phyloP scores from a whole-genome alignment of 2,329 filamentous ascomycete genomes.

The Penicillium crustosum region DNA sequence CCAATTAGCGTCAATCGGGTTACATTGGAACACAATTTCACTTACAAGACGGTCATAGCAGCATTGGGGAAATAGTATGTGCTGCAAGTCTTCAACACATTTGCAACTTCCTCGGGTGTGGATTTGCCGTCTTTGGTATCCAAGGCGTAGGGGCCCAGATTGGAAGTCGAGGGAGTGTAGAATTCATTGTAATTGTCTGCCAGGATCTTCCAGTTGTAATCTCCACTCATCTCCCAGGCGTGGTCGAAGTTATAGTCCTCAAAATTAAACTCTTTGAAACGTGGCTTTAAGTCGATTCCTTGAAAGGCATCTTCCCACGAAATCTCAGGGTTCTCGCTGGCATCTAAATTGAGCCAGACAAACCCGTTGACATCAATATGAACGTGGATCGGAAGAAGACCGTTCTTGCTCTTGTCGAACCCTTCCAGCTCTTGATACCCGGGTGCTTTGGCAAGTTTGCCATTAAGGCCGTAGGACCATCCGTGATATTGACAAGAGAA shows the following conservation, averaged over 20 bases:
- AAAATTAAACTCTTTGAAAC: slow-evolving; percentile 16
- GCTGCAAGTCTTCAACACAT: slow-evolving; percentile 42
- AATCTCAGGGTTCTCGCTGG: slow-evolving; percentile 15
- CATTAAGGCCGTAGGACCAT: slow-evolving; percentile 28
- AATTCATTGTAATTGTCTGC: slow-evolving; percentile 47
- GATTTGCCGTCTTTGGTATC: slow-evolving; percentile 43
- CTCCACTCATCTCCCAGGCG: slow-evolving; percentile 17
- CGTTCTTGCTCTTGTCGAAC: slow-evolving; percentile 27
- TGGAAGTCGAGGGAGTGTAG: slow-evolving; percentile 43
- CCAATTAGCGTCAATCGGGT: background rate
- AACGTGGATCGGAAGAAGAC: slow-evolving; percentile 23
- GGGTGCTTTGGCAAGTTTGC: slow-evolving; percentile 26
- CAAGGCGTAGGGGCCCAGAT: slow-evolving; percentile 55
- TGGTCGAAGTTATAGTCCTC: slow-evolving; percentile 24
- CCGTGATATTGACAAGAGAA: slow-evolving; percentile 29
- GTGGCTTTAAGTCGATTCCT: slow-evolving; percentile 16
- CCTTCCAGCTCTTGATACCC: slow-evolving; percentile 24
- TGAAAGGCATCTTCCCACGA: slow-evolving; percentile 22
- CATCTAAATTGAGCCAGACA: slow-evolving; percentile 27
- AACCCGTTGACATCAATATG: slow-evolving; percentile 24
- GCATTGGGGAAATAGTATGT: slow-evolving; percentile 40
- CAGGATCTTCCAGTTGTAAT: slow-evolving; percentile 27
- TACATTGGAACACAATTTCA: background rate
- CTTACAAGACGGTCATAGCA: slow-evolving; percentile 35
- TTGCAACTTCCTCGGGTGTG: slow-evolving; percentile 50